A percentile compares a stretch with the other conserved stretches of the same genome.
phyloP scores from a whole-genome alignment of 805 yeast species.

The Isabelozyma rhagii region DNA sequence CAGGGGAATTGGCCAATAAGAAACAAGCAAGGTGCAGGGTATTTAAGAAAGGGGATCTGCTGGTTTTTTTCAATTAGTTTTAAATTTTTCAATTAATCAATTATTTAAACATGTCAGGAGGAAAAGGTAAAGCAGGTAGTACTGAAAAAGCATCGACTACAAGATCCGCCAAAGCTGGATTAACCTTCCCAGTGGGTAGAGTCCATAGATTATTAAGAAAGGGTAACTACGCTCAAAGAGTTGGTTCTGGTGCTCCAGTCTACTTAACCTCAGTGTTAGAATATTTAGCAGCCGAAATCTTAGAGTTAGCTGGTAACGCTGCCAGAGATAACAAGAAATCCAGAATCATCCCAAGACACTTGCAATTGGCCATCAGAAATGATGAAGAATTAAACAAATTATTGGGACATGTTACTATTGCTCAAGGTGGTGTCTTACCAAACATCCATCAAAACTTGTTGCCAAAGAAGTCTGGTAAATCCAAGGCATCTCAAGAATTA shows the following conservation, averaged over 20 bases:
- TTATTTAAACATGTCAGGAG: slow-evolving; percentile 23
- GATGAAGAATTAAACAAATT: slow-evolving; percentile 51
- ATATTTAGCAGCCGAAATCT: slow-evolving; percentile 49
- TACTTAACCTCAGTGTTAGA: slow-evolving; percentile 49
- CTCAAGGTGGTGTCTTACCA: slow-evolving; percentile 54
- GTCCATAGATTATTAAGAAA: slow-evolving; percentile 50
- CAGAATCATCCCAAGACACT: slow-evolving; percentile 51
- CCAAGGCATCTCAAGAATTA: slow-evolving; percentile 58
- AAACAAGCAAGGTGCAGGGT: not conserved
- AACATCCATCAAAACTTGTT: slow-evolving; percentile 48
- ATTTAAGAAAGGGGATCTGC: not conserved
- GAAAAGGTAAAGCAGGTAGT: slow-evolving; percentile 44
- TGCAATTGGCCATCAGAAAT: slow-evolving; percentile 51
- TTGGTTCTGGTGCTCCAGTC: slow-evolving; percentile 52
- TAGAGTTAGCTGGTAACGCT: slow-evolving; percentile 52
- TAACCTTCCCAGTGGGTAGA: slow-evolving; percentile 51
- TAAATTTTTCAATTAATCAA: not conserved
- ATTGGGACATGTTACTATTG: slow-evolving; percentile 49
- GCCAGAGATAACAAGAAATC: slow-evolving; percentile 52
- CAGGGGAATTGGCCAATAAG: not conserved
- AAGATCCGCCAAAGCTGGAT: slow-evolving; percentile 49
- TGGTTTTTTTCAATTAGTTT: not conserved
- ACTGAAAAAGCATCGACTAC: slow-evolving; percentile 48
- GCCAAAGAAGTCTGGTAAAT: slow-evolving; percentile 55
- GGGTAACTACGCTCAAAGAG: slow-evolving; percentile 51